phyloP scores from a whole-genome alignment of 2,329 filamentous ascomycete genomes.

The Ceratocystis eucalypticola region DNA sequence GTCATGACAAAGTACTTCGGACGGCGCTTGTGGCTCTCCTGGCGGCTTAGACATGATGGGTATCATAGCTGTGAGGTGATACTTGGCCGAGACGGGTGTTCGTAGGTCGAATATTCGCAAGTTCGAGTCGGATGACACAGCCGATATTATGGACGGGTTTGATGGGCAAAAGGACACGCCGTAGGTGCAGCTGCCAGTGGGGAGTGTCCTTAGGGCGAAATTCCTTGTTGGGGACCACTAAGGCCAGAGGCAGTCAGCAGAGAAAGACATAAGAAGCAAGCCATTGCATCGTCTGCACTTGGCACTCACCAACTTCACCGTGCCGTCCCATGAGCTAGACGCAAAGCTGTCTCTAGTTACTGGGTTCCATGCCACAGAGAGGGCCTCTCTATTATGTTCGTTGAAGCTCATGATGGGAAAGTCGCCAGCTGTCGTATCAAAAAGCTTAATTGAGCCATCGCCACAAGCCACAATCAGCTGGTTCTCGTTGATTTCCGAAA shows the following conservation, averaged over 20 bases:
- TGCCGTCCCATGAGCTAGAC: conserved; percentile 91
- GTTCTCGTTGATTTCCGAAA: conserved; percentile 94
- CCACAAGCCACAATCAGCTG: conserved; percentile 81
- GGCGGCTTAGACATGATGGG: conserved; percentile 40
- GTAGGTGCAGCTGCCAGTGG: conserved; percentile 89
- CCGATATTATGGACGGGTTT: conserved; percentile 70
- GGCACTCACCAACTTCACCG: conserved; percentile 61
- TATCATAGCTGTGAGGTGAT: conserved; percentile 71
- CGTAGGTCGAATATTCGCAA: conserved; percentile 85
- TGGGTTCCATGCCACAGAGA: conserved; percentile 85
- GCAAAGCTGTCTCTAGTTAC: conserved; percentile 82
- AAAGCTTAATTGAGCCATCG: conserved; percentile 89
- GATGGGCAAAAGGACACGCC: conserved; percentile 82
- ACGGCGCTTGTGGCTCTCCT: conserved; percentile 39
- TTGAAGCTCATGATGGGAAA: conserved; percentile 88
- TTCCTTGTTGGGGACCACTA: conserved; percentile 72
- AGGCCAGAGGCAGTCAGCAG: not conserved
- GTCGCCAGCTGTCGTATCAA: conserved; percentile 65
- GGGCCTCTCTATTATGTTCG: conserved; percentile 87
- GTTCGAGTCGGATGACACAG: conserved; percentile 78
- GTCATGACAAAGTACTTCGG: conserved; percentile 84
- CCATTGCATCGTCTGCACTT: not conserved
- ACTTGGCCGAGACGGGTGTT: conserved; percentile 70
- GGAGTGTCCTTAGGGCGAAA: conserved; percentile 68
- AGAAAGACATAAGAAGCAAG: not conserved